Base-by-base conservation (phyloP, 2,329 filamentous ascomycete genomes). In the Phoma sp. region DNA sequence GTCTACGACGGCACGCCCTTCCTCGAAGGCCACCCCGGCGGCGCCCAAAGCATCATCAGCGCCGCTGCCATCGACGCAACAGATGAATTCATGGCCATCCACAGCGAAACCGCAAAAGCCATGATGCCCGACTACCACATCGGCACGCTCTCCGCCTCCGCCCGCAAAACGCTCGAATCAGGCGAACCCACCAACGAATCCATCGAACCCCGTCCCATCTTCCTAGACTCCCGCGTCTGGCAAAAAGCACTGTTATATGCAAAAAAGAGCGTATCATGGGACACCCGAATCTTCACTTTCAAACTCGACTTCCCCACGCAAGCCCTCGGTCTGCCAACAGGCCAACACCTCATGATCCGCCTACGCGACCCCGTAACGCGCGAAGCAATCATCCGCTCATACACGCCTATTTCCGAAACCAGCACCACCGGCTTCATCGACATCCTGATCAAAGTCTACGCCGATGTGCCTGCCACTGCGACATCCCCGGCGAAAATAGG, bases 101-200 rank as follows among this genome's bases (percentile, higher is more conserved):
- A 96, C 73, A 93, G 89, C 71, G 92, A 96, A 77, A 96, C 90
- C 14, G 93, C 93, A 28, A 96, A 96, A 77, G 83, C 82, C 15
- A 96, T 96, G 92, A 92, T 97, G 88, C 83, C 84, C 10, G 76
- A 83, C 37, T 96, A 96, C 69, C 92, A 97, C 73, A 87, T 97
- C 60, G 93, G 93, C 43, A 86, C 86, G 0, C 82, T 96, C 11
- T 85, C 90, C 62, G 78, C 85, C 60, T 78, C 79, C 17, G 84
- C 87, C 1, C 79, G 80, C 5, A 77, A 80, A 32, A 69, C 79
- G 0, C 80, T 95, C 2, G 77, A 80, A 12, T 74, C 78, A 48
- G 77, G 76, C 21, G 72, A 77, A 12, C 74, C 75, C 1, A 72
- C 79, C 51, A 69, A 72, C 1, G 73, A 74, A n/a, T 75, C 76